Base-by-base conservation (phyloP, 495 filamentous ascomycete species). In the Penicillium cosmopolitanum region DNA sequence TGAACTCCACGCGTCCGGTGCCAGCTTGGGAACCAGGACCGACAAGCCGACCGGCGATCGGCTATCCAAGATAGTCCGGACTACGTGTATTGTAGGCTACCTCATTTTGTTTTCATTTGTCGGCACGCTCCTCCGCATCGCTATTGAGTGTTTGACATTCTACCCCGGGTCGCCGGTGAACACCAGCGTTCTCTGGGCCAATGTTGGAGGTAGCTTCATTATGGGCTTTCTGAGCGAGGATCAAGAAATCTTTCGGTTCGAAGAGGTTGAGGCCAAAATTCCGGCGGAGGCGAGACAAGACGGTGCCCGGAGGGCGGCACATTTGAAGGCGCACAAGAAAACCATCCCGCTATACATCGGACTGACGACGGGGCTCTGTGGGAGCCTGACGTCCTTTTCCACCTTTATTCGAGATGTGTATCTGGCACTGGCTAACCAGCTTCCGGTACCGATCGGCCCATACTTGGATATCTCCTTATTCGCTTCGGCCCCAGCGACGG, bases 211-310 rank as follows among this genome's bases (percentile, higher is more conserved):
- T 15, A 86, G 85, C 54, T 58, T 95, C 0, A 57, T 96, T 40
- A 86, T 97, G 82, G 93, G 93, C 18, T 94, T 95, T 67, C 74
- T 97, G 9, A 74, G 84, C n/a, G 88, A 96, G 73, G 91, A 95
- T 64, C 78, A 83, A 59, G 84, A 81, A 64, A 74, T 96, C 23
- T 95, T 96, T 72, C 80, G 80, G 21, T 25, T 46, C 19, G 54
- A 56, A 13, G 44, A 50, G 6, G 15, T 43, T 2, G 40, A 43
- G 6, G 40, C 40, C 15, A 43, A 43, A 43, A 43, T 43, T 15
- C 40, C 40, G 40, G 40, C 11, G 40, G 40, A 43, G 40, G 40
- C 3, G 40, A 43, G 40, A 43, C 40, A 43, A 43, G n/a, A 43
- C 40, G 5, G 7, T 15, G n/a, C 40, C 40, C 40, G n/a, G 13